Evolutionary conservation across 225 moss, liverwort and hornwort genomes (phyloP).

Genomic region (Sphagnum contortum): DNA sequence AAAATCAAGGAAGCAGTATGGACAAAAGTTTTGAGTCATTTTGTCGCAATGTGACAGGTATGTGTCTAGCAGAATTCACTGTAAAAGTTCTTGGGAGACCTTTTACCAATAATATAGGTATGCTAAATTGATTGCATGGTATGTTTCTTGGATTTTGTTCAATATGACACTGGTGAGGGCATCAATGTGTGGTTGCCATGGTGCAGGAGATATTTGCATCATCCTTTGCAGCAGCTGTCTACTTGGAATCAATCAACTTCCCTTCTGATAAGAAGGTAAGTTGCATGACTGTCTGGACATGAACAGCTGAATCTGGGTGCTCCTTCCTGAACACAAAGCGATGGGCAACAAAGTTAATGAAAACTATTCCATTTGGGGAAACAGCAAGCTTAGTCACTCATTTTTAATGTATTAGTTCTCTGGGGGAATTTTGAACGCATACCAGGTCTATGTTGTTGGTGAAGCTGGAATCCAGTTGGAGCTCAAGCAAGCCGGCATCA

Average conservation of each 20-base stretch:
- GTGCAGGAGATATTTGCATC: conserved; percentile 95
- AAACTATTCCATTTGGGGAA: too few species aligned
- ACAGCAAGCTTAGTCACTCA: too few species aligned
- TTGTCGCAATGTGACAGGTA: conserved; percentile 61
- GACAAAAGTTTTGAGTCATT: conserved; percentile 64
- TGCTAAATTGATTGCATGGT: too few species aligned
- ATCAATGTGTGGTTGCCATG: not conserved
- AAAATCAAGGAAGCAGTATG: conserved; percentile 83
- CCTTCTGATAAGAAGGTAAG: conserved; percentile 81
- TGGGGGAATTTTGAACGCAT: too few species aligned
- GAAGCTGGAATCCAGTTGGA: conserved; percentile 67
- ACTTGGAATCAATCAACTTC: conserved; percentile 82
- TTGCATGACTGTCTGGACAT: not conserved
- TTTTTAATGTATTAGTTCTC: too few species aligned
- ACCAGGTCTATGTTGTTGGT: conserved; percentile 64
- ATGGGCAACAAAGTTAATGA: not conserved
- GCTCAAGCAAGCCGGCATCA: conserved; percentile 72
- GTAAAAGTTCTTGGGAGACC: too few species aligned
- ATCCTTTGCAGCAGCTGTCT: conserved; percentile 86
- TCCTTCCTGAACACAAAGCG: not conserved
- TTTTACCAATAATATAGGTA: too few species aligned
- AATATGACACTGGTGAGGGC: too few species aligned
- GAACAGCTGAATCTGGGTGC: not conserved
- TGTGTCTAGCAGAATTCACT: too few species aligned
- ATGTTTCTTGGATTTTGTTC: too few species aligned